Evolutionary conservation across 1,139 yeast species (phyloP), one percentile per base, ranked within the genome.

Genomic region (Insectozyma bohioensis): DNA sequence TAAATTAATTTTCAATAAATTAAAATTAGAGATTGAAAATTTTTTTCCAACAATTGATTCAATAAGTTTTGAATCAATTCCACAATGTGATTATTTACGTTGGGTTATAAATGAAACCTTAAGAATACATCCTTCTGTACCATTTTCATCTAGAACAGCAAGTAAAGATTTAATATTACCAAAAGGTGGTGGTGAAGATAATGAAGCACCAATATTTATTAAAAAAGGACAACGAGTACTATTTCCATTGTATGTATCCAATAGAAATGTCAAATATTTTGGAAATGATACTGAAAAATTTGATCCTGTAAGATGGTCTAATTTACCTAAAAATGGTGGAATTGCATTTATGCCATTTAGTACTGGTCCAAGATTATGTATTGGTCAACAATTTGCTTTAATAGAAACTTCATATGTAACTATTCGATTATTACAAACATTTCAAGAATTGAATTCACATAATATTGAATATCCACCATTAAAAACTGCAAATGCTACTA

Each of bases 41-140:
- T 38, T 41, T 12, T 58, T 55, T 41, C 61, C 61, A n/a, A 26
- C 36, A 10, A 48, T 46, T 4, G 43, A 47, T 4, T 45, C 42
- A 4, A 61, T 69, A 28, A 59, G 74, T 5, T 75, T 73, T 43
- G 79, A 72, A 42, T 51, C 67, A 4, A 59, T 75, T 40, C 40
- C 72, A 49, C 58, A 61, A 36, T 67, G 73, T 47, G 61, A 57
- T 28, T 72, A 71, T 45, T 58, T 73, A 40, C 60, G 61, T 56
- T 68, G 22, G 31, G 67, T 70, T 27, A 47, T 76, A 28, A 72
- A 72, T 46, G 82, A 75, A 49, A 57, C 62, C 2, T 61, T 75
- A 39, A 59, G 82, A 39, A 47, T 75, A 43, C 72, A 72, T 45
- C 82, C 82, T 7, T 60, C 72, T 6, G 80, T 75, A 12, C 80